These are phyloP conservation scores for Hypomontagnella submonticulosa DNA, from an alignment of 495 filamentous ascomycete genomes.

Conservation along the genomic window DNA sequence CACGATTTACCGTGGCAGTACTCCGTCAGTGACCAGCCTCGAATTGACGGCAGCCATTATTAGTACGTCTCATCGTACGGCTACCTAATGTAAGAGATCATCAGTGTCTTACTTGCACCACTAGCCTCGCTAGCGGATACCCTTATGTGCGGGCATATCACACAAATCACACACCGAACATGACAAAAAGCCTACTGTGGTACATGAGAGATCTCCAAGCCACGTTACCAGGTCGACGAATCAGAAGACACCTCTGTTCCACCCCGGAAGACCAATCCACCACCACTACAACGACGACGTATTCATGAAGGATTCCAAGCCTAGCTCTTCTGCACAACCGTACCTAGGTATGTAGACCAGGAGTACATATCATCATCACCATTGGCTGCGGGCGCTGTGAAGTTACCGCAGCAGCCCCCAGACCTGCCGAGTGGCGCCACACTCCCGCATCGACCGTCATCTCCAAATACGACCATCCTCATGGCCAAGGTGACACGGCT, in stretches of 20 bases:
- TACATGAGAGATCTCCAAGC: slow-evolving; percentile 32
- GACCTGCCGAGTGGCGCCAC: slow-evolving; percentile 36
- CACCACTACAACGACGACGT: slow-evolving; percentile 26
- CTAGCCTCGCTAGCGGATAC: slow-evolving; percentile 2
- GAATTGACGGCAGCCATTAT: slow-evolving; percentile 5
- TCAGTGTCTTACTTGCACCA: slow-evolving; percentile 22
- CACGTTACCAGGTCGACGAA: slow-evolving; percentile 27
- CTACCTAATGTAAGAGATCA: slow-evolving; percentile 5
- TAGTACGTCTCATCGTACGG: neutral
- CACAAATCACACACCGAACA: too few species aligned
- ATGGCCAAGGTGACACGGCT: slow-evolving; percentile 15
- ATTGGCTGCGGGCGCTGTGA: slow-evolving; percentile 28
- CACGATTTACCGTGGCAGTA: too few species aligned
- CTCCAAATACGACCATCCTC: slow-evolving; percentile 40
- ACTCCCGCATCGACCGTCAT: slow-evolving; percentile 32
- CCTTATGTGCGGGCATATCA: too few species aligned
- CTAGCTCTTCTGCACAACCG: slow-evolving; percentile 32
- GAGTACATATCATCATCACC: neutral
- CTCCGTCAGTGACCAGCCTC: too few species aligned
- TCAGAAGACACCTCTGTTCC: slow-evolving; percentile 27
- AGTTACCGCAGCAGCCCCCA: slow-evolving; percentile 34
- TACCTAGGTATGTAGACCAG: slow-evolving; percentile 21
- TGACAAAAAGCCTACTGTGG: slow-evolving; percentile 1
- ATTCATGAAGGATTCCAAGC: slow-evolving; percentile 37
- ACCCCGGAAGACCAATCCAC: slow-evolving; percentile 31